phyloP scores from a whole-genome alignment of 495 filamentous ascomycete genomes.

The Neurospora sp. region DNA sequence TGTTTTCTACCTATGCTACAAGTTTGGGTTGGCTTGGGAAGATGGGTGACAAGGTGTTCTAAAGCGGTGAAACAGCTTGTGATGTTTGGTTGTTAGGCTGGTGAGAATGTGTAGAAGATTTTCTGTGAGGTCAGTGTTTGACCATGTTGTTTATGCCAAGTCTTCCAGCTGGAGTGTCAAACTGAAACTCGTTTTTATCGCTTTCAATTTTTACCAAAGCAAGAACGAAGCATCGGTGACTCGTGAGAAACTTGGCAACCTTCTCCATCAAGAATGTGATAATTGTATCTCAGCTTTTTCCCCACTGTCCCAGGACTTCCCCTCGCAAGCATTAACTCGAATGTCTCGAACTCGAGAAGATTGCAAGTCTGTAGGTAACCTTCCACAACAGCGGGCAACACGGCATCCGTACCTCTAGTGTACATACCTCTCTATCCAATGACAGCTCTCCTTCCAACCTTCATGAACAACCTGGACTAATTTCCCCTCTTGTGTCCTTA shows the following conservation, averaged over 20 bases:
- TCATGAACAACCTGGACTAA: not conserved
- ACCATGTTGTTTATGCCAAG: too few species aligned
- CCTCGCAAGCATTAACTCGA: not conserved
- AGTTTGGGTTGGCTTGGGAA: not conserved
- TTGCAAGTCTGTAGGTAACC: not conserved
- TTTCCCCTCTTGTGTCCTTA: not conserved
- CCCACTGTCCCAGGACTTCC: not conserved
- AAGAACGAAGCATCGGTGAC: not conserved
- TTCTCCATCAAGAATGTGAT: not conserved
- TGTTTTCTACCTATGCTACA: not conserved
- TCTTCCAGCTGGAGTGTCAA: too few species aligned
- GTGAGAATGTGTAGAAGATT: not conserved
- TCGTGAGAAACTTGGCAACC: not conserved
- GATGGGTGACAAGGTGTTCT: not conserved
- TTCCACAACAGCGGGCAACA: not conserved
- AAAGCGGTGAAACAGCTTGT: not conserved
- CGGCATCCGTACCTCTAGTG: not conserved
- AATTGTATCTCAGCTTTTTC: not conserved
- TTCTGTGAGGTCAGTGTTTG: not conserved
- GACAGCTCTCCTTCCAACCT: not conserved
- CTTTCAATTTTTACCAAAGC: not conserved
- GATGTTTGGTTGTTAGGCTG: not conserved
- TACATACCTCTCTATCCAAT: not conserved
- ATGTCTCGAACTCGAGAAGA: not conserved
- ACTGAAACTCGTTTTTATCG: not conserved